Percentiles rank a stretch among this genome's conserved stretches.
These are phyloP conservation scores for Cladophialophora exuberans DNA, from an alignment of 2,329 filamentous ascomycete species.

Conservation along the genomic window DNA sequence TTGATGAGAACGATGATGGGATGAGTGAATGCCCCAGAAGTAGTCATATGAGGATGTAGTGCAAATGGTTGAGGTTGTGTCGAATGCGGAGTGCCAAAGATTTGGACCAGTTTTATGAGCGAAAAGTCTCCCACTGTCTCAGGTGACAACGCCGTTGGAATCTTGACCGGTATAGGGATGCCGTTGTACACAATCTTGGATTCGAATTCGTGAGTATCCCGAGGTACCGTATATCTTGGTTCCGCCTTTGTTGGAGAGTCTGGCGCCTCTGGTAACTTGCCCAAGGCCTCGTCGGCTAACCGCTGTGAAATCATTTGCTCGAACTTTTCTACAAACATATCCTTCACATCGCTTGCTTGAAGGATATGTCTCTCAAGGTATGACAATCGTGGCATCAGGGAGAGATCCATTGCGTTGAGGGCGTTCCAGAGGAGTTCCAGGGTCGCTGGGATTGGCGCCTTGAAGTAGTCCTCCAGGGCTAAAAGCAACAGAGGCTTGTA, in stretches of 20 bases:
- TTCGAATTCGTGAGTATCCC: slow-evolving; percentile 98
- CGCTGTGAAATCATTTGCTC: slow-evolving; percentile 89
- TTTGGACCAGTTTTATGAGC: slow-evolving; percentile 94
- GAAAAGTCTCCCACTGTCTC: slow-evolving; percentile 98
- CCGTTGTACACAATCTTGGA: slow-evolving; percentile 94
- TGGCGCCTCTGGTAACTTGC: slow-evolving; percentile 38
- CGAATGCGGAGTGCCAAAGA: slow-evolving; percentile 82
- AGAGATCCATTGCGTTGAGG: slow-evolving; percentile 95
- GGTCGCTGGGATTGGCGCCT: slow-evolving; percentile 84
- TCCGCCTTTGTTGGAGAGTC: slow-evolving; percentile 61
- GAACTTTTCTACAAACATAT: slow-evolving; percentile 97
- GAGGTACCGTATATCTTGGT: slow-evolving; percentile 73
- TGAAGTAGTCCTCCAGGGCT: slow-evolving; percentile 96
- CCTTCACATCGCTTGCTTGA: slow-evolving; percentile 88
- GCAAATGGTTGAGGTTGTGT: slow-evolving; percentile 82
- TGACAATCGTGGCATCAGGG: slow-evolving; percentile 84
- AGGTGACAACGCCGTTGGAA: slow-evolving; percentile 88
- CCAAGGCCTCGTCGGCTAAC: slow-evolving; percentile 65
- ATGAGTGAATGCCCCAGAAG: slow-evolving; percentile 84
- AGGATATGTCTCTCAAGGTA: slow-evolving; percentile 82
- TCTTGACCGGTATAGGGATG: slow-evolving; percentile 94
- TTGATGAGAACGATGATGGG: slow-evolving; percentile 95
- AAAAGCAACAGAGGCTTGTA: slow-evolving; percentile 95
- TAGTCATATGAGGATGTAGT: slow-evolving; percentile 89
- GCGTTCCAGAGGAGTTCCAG: slow-evolving; percentile 86